phyloP scores from a whole-genome alignment of 2,329 filamentous ascomycete genomes.

The Ophiocordyceps camponoti-rufipedis region DNA sequence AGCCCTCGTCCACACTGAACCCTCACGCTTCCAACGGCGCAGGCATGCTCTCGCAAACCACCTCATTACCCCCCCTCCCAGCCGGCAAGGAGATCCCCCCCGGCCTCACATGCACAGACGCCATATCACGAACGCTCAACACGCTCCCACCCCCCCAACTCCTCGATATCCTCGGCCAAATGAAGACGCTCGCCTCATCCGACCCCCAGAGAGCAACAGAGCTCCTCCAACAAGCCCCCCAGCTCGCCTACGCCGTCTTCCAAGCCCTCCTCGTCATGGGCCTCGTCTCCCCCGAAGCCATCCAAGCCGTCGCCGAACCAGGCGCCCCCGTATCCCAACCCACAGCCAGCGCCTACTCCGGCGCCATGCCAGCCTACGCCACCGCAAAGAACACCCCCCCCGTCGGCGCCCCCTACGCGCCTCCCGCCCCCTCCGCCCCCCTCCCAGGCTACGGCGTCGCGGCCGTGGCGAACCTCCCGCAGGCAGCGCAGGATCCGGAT shows the following conservation, averaged over 20 bases:
- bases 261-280: constrained; percentile 86
- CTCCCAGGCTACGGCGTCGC: constrained; percentile 17
- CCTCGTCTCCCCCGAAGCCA: constrained; percentile 68
- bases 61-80: constrained; percentile 61
- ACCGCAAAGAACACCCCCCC: constrained; percentile 29
- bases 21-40: constrained; percentile 15
- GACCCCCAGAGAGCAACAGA: constrained; percentile 75
- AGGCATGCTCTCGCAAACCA: constrained; percentile 13
- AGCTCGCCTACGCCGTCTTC: constrained; percentile 88
- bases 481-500: constrained; percentile 38
- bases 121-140: constrained; percentile 79
- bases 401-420: constrained; percentile 25
- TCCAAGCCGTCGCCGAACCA: constrained; percentile 62
- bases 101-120: constrained; percentile 69
- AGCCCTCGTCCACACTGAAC: constrained; percentile 8
- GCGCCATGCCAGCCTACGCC: constrained; percentile 16
- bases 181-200: constrained; percentile 73
- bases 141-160: constrained; percentile 76
- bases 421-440: constrained; percentile 20
- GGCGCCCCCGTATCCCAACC: constrained; percentile 19
- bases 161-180: constrained; percentile 81
- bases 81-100: constrained; percentile 69
- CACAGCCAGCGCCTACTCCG: constrained; percentile 14
- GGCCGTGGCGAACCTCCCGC: constrained; percentile 10
- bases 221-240: constrained; percentile 72